Evolutionary conservation across 495 filamentous ascomycete species (phyloP), one percentile per base, ranked within the genome.

Genomic region (Penicillium tannophilum): DNA sequence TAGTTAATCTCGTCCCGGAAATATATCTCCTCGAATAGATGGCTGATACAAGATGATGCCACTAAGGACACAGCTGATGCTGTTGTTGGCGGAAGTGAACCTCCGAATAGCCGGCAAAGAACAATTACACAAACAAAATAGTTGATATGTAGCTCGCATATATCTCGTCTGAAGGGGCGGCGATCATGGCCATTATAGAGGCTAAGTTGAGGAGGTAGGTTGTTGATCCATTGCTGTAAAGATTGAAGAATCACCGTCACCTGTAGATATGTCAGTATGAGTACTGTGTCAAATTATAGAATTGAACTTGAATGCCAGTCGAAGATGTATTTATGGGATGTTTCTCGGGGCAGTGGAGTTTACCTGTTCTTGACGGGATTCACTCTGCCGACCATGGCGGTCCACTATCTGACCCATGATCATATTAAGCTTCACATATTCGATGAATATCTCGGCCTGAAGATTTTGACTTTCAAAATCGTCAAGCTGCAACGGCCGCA

Each of bases 1-100:
- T 54, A 60, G 24, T 60, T 60, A 7, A 60, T 55, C 24, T 60
- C 57, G 24, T 60, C 57, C 1, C 57, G 51, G 14, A 31, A 49
- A 1, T 31, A 8, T 6, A 60, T 50, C 17, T 54, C 42, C 35
- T 60, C 51, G 31, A 24, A 23, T 8, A 26, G 4, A 12, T n/a
- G 8, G 35, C 33, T 36, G 12, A 36, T 36, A 14, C 33, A 36
- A 12, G 33, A 36, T 4, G 33, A 36, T 36, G 33, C 33, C 33
- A 36, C 33, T 14, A 36, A 9, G 10, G 33, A 36, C 10, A 12
- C 10, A 4, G 33, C 33, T 2, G 33, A 36, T 36, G 33, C 33
- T 36, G 33, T 36, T 6, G 33, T 14, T 36, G 33, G 33, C 10
- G 33, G 33, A 36, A 36, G 9, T 36, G 33, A 36, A 11, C 1